Percentiles rank a stretch among this genome's conserved stretches.
Evolutionary conservation across 371 early-diverging fungal genomes (phyloP).

Genomic region (Apophysomyces elegans): DNA sequence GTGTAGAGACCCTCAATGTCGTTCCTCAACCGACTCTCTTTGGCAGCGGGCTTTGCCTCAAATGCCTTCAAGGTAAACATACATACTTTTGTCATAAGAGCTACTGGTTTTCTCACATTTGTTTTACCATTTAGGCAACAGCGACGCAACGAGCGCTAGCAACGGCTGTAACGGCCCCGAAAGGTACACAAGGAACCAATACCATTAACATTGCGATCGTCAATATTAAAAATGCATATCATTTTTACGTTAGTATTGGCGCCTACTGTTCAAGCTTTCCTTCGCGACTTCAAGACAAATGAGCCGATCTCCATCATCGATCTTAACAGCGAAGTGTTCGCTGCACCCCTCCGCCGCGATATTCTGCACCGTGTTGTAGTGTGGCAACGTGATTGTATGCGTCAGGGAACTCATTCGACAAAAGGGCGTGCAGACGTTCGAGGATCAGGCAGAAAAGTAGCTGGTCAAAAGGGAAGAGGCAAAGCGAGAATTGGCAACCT

Average conservation of each 20-base stretch:
- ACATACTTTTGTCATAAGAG: background rate
- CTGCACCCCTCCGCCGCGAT: constrained; percentile 81
- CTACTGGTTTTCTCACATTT: too few species aligned
- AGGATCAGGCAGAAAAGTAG: constrained; percentile 78
- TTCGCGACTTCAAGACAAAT: constrained; percentile 79
- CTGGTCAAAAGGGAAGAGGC: constrained; percentile 94
- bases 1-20: background rate
- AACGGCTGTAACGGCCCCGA: background rate
- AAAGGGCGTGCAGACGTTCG: constrained; percentile 85
- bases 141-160: background rate
- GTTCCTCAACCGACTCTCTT: background rate
- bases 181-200: background rate
- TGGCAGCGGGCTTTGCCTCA: background rate
- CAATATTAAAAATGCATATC: constrained; percentile 3
- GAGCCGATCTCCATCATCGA: constrained; percentile 76
- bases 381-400: constrained; percentile 80
- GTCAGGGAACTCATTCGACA: constrained; percentile 87
- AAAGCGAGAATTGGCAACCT: constrained; percentile 86
- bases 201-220: background rate
- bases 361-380: constrained; percentile 87
- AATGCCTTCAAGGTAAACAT: background rate
- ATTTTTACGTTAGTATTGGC: background rate
- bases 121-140: background rate
- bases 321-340: constrained; percentile 81
- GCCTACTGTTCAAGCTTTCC: constrained; percentile 74